These are phyloP conservation scores for Fusarium transvaalense DNA, from an alignment of 2,329 filamentous ascomycete genomes.

Conservation along the genomic window DNA sequence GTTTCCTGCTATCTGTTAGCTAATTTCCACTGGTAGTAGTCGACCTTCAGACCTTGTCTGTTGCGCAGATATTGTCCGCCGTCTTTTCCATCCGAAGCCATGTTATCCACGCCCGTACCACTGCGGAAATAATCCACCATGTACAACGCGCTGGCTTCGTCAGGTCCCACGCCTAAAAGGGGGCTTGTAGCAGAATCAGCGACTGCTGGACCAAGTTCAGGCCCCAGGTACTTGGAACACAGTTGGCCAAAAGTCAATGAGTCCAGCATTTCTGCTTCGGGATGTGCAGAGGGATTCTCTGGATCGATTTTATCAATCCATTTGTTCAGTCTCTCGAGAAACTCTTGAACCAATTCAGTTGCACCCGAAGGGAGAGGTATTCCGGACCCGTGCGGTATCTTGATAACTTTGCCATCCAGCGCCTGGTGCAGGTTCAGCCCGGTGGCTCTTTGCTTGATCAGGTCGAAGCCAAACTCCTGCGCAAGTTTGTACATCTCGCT, in stretches of 20 bases:
- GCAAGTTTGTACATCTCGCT: constrained; percentile 37
- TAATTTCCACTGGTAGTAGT: too few relatives aligned
- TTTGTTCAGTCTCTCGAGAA: constrained; percentile 16
- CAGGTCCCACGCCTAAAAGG: constrained; percentile 38
- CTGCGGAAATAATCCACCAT: constrained; percentile 41
- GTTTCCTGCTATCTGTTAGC: constrained; percentile 24
- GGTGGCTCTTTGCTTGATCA: constrained; percentile 34
- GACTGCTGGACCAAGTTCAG: constrained; percentile 19
- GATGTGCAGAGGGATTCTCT: constrained; percentile 16
- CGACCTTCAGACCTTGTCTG: constrained; percentile 32
- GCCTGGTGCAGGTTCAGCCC: constrained; percentile 26
- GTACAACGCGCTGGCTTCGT: constrained; percentile 40
- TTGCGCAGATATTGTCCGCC: constrained; percentile 45
- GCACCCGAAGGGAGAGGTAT: constrained; percentile 19
- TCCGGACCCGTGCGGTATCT: constrained; percentile 23
- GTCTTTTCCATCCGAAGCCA: constrained; percentile 36
- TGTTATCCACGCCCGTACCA: constrained; percentile 35
- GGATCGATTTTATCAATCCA: constrained; percentile 21
- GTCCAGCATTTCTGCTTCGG: constrained; percentile 24
- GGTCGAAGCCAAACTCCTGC: constrained; percentile 30
- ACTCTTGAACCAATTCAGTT: constrained; percentile 9
- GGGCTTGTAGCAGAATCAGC: constrained; percentile 9
- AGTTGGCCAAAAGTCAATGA: constrained; percentile 25
- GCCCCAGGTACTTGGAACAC: constrained; percentile 7
- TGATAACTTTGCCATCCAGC: constrained; percentile 16